Conservation (phyloP, 2,329 filamentous ascomycete species). For the Pyricularia grisea region DNA sequence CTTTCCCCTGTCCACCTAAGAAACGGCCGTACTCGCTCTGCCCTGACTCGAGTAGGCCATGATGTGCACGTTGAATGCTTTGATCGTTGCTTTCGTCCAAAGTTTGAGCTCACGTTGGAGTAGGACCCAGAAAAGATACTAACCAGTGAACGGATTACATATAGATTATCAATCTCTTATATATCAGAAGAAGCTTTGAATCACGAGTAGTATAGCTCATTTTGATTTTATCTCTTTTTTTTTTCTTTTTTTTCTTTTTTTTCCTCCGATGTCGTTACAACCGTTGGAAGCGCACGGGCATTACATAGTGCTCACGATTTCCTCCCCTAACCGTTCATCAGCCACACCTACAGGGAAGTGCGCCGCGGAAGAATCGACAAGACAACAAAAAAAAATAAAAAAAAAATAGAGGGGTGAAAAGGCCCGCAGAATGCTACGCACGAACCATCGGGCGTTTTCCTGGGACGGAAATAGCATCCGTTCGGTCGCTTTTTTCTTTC, state of each 20-base stretch:
- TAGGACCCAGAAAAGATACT: not conserved
- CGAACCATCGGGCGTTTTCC: not conserved
- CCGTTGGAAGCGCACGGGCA: not conserved
- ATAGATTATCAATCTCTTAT: not conserved
- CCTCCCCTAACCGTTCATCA: not conserved
- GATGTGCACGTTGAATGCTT: not conserved
- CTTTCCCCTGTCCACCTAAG: not conserved
- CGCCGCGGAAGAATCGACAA: not conserved
- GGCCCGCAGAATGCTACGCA: not conserved
- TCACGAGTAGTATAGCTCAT: not conserved
- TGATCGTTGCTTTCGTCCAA: not conserved
- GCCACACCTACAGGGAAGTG: not conserved
- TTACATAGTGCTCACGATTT: not conserved
- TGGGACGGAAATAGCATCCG: not conserved
- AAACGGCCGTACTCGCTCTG: not conserved
- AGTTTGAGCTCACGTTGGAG: not conserved
- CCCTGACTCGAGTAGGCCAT: not conserved
- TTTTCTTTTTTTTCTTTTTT: no score
- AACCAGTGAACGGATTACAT: not conserved
- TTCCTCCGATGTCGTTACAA: not conserved
- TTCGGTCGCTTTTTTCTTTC: not conserved
- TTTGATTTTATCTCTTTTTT: no score
- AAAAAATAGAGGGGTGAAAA: not conserved
- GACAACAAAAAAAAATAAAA: no score
- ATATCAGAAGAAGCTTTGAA: not conserved